Conservation (phyloP, 441 rosid genomes). For the Mallotus japonicus region DNA sequence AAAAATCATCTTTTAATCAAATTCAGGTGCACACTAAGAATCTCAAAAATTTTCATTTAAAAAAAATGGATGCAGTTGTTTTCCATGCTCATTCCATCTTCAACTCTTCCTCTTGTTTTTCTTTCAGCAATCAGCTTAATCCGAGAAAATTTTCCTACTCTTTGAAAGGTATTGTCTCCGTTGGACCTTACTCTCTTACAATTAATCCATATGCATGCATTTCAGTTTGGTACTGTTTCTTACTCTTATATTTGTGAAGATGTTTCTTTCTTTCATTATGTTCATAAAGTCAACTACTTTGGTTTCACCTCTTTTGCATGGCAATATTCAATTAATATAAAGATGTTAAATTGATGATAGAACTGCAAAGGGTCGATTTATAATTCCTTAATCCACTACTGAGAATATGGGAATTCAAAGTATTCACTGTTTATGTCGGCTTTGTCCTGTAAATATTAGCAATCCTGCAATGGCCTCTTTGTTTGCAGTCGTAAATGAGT, state of each 20-base stretch:
- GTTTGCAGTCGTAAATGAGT: too few relatives aligned
- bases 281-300: too few relatives aligned
- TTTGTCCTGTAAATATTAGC: too few relatives aligned
- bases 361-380: too few relatives aligned
- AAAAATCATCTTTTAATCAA: conserved; percentile 14
- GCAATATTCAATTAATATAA: not conserved
- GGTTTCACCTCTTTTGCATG: too few relatives aligned
- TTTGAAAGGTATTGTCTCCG: conserved; percentile 39
- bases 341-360: not conserved
- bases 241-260: not conserved
- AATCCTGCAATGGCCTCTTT: too few relatives aligned
- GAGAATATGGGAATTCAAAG: too few relatives aligned
- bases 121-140: conserved; percentile 34
- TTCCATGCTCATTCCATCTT: conserved; percentile 25
- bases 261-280: too few relatives aligned
- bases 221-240: not conserved
- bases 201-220: not conserved
- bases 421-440: too few relatives aligned
- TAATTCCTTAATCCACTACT: too few relatives aligned
- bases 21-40: conserved; percentile 17
- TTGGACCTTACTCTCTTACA: not conserved
- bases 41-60: conserved; percentile 10
- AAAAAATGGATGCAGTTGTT: conserved; percentile 38
- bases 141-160: conserved; percentile 20
- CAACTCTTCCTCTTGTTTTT: conserved; percentile 19